phyloP scores from a whole-genome alignment of 208 protist genomes.

The Cochliopodium minus region DNA sequence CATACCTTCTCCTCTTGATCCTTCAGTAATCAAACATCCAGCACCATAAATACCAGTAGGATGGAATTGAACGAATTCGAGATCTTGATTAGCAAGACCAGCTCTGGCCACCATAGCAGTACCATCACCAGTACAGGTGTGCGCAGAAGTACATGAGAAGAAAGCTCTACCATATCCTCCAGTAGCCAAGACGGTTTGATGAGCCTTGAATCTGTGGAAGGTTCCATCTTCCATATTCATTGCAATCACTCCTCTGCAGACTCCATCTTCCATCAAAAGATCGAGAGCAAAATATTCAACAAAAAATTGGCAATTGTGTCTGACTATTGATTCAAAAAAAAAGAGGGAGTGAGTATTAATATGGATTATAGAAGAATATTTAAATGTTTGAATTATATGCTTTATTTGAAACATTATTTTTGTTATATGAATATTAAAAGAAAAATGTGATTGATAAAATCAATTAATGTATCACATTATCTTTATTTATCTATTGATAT shows the following conservation, averaged over 20 bases:
- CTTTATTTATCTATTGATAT: too few relatives aligned
- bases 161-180: conserved; percentile 90
- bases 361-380: not conserved
- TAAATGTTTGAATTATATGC: not conserved
- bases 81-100: conserved; percentile 84
- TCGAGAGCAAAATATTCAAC: conserved; percentile 97
- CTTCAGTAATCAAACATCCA: conserved; percentile 96
- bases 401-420: not conserved
- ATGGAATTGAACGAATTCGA: conserved; percentile 99
- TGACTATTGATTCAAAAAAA: conserved; percentile 10
- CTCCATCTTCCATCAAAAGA: conserved; percentile 85
- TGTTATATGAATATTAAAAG: too few relatives aligned
- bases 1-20: conserved; percentile 56
- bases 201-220: conserved; percentile 85
- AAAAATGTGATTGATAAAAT: too few relatives aligned
- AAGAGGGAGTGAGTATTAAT: not conserved
- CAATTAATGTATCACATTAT: too few relatives aligned
- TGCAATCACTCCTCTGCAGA: conserved; percentile 80
- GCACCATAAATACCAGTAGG: conserved; percentile 95
- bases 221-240: conserved; percentile 90
- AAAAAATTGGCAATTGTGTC: conserved; percentile 89
- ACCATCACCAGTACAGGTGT: conserved; percentile 96
- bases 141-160: conserved; percentile 87
- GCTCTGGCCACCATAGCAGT: conserved; percentile 91
- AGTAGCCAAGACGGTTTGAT: conserved; percentile 89